phyloP scores from a whole-genome alignment of 2,329 filamentous ascomycete genomes.

The Penicillium verrucosum region DNA sequence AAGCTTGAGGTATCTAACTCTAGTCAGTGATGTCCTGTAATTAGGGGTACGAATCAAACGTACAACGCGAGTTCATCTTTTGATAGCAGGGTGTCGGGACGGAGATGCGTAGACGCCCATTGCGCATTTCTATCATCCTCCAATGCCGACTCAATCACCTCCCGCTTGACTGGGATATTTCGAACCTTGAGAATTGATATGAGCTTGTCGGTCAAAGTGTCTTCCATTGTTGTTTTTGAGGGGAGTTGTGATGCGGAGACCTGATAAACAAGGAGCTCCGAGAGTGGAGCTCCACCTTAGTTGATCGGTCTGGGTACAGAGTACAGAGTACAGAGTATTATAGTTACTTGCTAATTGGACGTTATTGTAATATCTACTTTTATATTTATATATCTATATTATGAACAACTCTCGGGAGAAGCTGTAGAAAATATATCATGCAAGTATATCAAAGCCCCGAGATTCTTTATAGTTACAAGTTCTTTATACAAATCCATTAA shows the following conservation, averaged over 20 bases:
- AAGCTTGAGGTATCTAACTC: slow-evolving; percentile 34
- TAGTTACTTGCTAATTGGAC: neutral
- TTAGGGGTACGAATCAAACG: neutral
- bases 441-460: neutral
- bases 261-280: neutral
- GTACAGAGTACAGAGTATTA: neutral
- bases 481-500: neutral
- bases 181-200: slow-evolving; percentile 31
- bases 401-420: neutral
- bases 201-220: slow-evolving; percentile 14
- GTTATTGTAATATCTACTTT: neutral
- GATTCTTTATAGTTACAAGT: neutral
- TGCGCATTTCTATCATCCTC: slow-evolving; percentile 24
- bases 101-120: slow-evolving; percentile 36
- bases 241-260: neutral
- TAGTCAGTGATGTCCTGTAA: neutral
- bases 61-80: slow-evolving; percentile 41
- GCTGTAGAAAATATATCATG: neutral
- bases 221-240: slow-evolving; percentile 1
- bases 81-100: slow-evolving; percentile 36
- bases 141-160: slow-evolving; percentile 30
- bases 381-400: neutral
- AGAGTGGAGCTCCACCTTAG: neutral
- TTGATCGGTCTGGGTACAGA: neutral
- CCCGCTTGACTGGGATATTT: slow-evolving; percentile 27